A percentile compares a stretch with the other conserved stretches of the same genome.
Evolutionary conservation across 768 basidiomycete species (phyloP).

Genomic region (Auriscalpium vulgare): DNA sequence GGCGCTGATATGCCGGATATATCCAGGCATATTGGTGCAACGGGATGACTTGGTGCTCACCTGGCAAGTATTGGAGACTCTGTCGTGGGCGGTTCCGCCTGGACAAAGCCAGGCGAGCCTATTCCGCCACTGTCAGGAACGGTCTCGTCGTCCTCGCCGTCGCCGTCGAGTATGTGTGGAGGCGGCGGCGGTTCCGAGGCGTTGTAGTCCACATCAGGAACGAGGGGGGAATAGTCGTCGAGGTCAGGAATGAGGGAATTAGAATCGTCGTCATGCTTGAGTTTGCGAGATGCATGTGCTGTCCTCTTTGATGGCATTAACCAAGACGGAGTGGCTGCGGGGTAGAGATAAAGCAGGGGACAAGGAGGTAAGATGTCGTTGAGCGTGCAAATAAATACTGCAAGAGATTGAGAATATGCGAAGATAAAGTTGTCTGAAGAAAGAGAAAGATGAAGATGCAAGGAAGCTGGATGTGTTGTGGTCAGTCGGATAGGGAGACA

Average conservation of each 20-base stretch:
- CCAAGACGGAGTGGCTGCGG: background rate
- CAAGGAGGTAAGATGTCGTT: background rate
- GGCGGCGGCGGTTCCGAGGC: background rate
- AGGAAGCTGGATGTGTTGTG: background rate
- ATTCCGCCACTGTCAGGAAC: too few relatives aligned
- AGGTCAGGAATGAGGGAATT: constrained; percentile 10
- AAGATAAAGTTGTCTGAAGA: background rate
- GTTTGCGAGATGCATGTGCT: constrained; percentile 10
- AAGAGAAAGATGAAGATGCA: background rate
- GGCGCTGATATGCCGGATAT: background rate
- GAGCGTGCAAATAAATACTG: constrained; percentile 1
- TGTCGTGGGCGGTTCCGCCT: background rate
- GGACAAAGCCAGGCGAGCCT: background rate
- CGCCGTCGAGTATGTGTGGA: background rate
- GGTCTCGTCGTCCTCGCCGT: background rate
- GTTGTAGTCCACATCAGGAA: background rate
- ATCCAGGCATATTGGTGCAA: background rate
- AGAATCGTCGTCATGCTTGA: constrained; percentile 1
- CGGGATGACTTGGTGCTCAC: background rate
- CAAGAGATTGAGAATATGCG: background rate
- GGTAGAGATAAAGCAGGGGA: background rate
- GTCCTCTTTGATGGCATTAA: constrained; percentile 14
- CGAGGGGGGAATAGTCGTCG: background rate
- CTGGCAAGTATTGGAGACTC: background rate
- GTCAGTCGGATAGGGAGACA: background rate